Conservation (phyloP, 441 rosid genomes). For the Metrosideros polymorpha region DNA sequence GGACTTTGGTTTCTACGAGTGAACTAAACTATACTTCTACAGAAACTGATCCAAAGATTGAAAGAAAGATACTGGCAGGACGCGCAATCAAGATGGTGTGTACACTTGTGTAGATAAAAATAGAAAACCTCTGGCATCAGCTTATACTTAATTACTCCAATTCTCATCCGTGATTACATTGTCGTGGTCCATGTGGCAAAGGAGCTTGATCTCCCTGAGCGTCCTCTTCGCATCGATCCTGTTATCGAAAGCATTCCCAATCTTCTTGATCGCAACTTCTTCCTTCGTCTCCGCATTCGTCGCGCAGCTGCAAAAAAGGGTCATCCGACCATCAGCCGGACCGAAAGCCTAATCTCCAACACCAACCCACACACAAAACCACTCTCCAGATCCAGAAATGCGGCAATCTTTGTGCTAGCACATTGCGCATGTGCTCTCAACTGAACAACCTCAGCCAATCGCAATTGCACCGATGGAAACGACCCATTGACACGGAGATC, state of each 20-base stretch:
- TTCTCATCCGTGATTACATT: background rate
- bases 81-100: background rate
- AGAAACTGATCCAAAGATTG: background rate
- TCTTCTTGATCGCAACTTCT: slow-evolving; percentile 11
- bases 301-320: slow-evolving; percentile 3
- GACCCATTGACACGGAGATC: background rate
- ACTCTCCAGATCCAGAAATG: background rate
- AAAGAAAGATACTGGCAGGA: background rate
- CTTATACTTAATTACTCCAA: background rate
- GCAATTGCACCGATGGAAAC: background rate
- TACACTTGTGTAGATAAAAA: background rate
- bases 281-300: slow-evolving; percentile 6
- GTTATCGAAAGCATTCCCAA: slow-evolving; percentile 6
- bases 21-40: background rate
- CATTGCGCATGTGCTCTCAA: background rate
- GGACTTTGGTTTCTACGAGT: background rate
- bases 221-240: slow-evolving; percentile 11
- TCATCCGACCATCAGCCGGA: background rate
- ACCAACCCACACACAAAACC: background rate
- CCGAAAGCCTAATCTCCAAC: background rate
- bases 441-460: background rate
- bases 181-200: slow-evolving; percentile 8
- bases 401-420: background rate
- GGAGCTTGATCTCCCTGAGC: slow-evolving; percentile 13
- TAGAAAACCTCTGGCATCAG: background rate